Evolutionary conservation across 1,139 yeast species (phyloP).

Genomic region (Saccharomycopsis phalli): DNA sequence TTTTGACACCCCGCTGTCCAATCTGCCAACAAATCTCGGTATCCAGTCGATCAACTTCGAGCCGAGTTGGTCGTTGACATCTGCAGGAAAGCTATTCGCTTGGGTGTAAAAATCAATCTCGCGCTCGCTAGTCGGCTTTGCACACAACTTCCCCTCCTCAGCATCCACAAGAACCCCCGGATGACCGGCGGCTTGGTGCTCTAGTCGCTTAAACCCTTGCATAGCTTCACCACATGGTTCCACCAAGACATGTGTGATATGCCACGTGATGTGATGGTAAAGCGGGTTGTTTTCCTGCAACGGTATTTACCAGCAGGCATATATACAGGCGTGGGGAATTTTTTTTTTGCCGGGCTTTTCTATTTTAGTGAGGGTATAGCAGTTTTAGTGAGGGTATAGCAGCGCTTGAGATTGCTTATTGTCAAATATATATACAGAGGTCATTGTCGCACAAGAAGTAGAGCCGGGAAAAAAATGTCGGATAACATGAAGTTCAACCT

Average conservation of each 20-base stretch:
- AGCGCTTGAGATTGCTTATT: too few relatives aligned
- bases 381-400: too few relatives aligned
- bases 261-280: too few relatives aligned
- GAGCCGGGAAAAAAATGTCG: conserved; percentile 4
- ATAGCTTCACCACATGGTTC: too few relatives aligned
- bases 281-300: too few relatives aligned
- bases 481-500: conserved; percentile 14
- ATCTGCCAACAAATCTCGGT: conserved; percentile 36
- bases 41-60: conserved; percentile 45
- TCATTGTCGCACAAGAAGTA: neutral
- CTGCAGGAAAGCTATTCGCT: conserved; percentile 19
- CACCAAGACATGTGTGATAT: too few relatives aligned
- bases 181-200: conserved; percentile 81
- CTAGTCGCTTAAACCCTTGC: conserved; percentile 23
- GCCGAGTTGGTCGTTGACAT: conserved; percentile 30
- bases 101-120: conserved; percentile 65
- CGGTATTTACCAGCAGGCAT: too few relatives aligned
- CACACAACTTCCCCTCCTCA: conserved; percentile 51
- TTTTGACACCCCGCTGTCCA: conserved; percentile 33
- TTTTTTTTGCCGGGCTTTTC: too few relatives aligned
- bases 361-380: too few relatives aligned
- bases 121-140: conserved; percentile 54
- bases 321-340: too few relatives aligned
- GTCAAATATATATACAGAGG: neutral
- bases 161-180: conserved; percentile 60